A percentile compares a stretch with the other conserved stretches of the same genome.
Conservation (phyloP, 1,284 basidiomycete species). For the Pulchroboletus neoregius region DNA sequence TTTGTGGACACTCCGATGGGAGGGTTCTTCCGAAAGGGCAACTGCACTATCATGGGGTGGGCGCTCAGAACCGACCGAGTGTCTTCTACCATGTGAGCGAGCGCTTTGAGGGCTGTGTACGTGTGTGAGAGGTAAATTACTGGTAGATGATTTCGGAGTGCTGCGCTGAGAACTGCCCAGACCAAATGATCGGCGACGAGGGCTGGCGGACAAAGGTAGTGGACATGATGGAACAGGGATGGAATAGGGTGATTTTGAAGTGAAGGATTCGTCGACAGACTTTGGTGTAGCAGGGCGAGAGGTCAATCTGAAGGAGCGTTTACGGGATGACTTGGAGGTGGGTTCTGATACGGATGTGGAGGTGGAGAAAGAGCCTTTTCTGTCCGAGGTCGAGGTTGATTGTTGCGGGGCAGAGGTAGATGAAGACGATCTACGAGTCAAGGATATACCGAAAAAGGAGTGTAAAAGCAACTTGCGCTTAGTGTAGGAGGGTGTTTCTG, state of each 20-base stretch:
- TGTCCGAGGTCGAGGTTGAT: conserved; percentile 20
- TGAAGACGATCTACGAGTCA: conserved; percentile 36
- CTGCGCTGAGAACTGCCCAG: conserved; percentile 28
- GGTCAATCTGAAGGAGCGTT: conserved; percentile 32
- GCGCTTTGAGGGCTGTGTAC: conserved; percentile 9
- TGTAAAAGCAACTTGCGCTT: conserved; percentile 35
- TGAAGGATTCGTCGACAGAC: conserved; percentile 22
- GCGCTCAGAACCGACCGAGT: conserved; percentile 30
- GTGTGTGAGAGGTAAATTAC: conserved; percentile 26
- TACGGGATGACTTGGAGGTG: conserved; percentile 18
- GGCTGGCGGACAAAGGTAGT: conserved; percentile 33
- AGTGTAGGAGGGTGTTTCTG: conserved; percentile 31
- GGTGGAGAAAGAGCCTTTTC: too few species aligned
- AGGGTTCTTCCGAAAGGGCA: conserved; percentile 31
- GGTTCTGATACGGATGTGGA: conserved; percentile 24
- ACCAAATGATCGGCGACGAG: conserved; percentile 34
- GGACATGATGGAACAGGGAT: conserved; percentile 32
- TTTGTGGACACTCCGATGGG: conserved; percentile 17
- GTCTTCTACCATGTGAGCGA: conserved; percentile 30
- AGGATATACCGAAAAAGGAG: conserved; percentile 53
- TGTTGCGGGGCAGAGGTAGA: conserved; percentile 26
- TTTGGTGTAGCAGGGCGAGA: conserved; percentile 35
- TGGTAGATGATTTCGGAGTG: conserved; percentile 32
- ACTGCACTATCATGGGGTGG: conserved; percentile 34
- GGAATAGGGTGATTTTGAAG: conserved; percentile 21